These are phyloP conservation scores for Multifurca ochricompacta DNA, from an alignment of 768 basidiomycete species.

Conservation along the genomic window DNA sequence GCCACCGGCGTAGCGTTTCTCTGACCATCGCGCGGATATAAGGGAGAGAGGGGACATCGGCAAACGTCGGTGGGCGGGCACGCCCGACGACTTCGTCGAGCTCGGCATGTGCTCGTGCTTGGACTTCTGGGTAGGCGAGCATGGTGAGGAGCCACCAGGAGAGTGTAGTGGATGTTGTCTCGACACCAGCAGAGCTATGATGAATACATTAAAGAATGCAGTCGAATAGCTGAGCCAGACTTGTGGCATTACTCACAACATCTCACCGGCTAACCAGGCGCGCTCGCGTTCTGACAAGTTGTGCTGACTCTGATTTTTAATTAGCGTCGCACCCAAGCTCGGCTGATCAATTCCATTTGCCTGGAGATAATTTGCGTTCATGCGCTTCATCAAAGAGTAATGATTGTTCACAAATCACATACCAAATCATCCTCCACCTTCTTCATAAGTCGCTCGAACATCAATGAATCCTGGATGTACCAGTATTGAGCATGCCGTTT, in stretches of 20 bases:
- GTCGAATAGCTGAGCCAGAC: neutral
- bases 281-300: slow-evolving; percentile 6
- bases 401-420: neutral
- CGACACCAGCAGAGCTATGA: neutral
- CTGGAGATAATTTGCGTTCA: no score
- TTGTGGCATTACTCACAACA: slow-evolving; percentile 17
- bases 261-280: slow-evolving; percentile 16
- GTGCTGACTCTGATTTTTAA: neutral
- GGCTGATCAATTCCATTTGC: neutral
- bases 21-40: slow-evolving; percentile 33
- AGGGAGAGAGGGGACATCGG: slow-evolving; percentile 28
- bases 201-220: no score
- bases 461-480: slow-evolving; percentile 5
- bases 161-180: slow-evolving; percentile 21
- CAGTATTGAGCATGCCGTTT: slow-evolving; percentile 9
- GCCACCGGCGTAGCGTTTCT: slow-evolving; percentile 27
- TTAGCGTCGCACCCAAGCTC: slow-evolving; percentile 3
- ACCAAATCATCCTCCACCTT: slow-evolving; percentile 1
- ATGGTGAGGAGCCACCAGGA: slow-evolving; percentile 34
- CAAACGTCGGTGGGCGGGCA: slow-evolving; percentile 31
- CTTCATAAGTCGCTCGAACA: slow-evolving; percentile 5
- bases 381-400: no score
- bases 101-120: slow-evolving; percentile 34
- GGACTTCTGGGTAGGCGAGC: slow-evolving; percentile 32
- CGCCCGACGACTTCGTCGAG: slow-evolving; percentile 32